Evolutionary conservation across 306 rosid species (phyloP).

Genomic region (Quercus gilva): DNA sequence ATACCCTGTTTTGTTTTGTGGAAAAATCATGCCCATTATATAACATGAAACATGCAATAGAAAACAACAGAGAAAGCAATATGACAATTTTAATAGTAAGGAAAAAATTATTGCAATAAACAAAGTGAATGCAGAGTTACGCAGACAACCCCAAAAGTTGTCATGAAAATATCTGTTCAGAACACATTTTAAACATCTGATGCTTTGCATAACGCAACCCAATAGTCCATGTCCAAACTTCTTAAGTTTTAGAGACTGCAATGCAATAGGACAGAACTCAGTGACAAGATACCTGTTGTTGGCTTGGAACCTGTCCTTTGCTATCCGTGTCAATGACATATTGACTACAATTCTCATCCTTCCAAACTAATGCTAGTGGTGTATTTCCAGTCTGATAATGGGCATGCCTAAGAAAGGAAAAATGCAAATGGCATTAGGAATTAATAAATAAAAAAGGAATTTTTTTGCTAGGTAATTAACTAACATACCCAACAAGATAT

Average conservation of each 20-base stretch:
- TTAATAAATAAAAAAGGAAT: background rate
- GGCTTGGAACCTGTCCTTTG: conserved; percentile 80
- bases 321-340: conserved; percentile 89
- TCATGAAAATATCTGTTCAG: background rate
- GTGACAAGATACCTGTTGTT: conserved; percentile 63
- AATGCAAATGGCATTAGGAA: conserved; percentile 7
- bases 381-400: conserved; percentile 93
- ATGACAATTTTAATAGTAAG: background rate
- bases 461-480: background rate
- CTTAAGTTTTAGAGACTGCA: background rate
- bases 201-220: background rate
- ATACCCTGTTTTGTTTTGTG: too few relatives aligned
- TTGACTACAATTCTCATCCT: conserved; percentile 89
- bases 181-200: background rate
- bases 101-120: background rate
- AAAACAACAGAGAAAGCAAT: background rate
- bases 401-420: conserved; percentile 56
- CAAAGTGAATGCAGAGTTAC: background rate
- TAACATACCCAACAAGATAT: background rate
- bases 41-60: background rate
- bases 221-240: background rate
- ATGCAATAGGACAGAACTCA: background rate
- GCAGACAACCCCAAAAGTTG: background rate
- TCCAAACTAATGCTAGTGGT: conserved; percentile 88
- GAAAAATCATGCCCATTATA: background rate